phyloP scores from a whole-genome alignment of 306 rosid species.

The Vicia villosa region DNA sequence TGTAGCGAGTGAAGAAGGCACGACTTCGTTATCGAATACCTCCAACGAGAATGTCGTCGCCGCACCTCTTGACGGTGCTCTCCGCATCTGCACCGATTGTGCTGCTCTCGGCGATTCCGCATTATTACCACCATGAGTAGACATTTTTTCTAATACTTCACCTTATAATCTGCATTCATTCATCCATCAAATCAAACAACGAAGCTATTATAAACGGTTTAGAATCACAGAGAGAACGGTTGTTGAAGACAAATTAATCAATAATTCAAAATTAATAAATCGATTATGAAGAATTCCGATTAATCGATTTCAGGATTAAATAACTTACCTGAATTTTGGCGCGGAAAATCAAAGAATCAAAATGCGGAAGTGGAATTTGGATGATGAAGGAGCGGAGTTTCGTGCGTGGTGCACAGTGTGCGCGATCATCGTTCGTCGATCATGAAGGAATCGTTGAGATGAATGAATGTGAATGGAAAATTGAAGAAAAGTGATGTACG shows the following conservation, averaged over 20 bases:
- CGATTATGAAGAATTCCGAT: slow-evolving; percentile 7
- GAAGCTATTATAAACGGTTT: not conserved
- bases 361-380: slow-evolving; percentile 6
- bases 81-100: not conserved
- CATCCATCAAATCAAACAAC: not conserved
- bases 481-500: not conserved
- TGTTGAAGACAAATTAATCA: not conserved
- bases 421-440: not conserved
- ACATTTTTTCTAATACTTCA: not conserved
- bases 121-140: not conserved
- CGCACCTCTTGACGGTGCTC: slow-evolving; percentile 67
- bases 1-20: slow-evolving; percentile 84
- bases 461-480: not conserved
- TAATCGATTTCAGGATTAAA: not conserved
- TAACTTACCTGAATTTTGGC: slow-evolving; percentile 23
- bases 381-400: not conserved
- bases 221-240: not conserved
- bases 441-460: not conserved
- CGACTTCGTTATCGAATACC: slow-evolving; percentile 93
- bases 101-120: not conserved
- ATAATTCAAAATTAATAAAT: not conserved
- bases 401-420: not conserved
- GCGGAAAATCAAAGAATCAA: slow-evolving; percentile 5
- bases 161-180: not conserved
- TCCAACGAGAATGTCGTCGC: slow-evolving; percentile 75